phyloP scores from a whole-genome alignment of 2,329 filamentous ascomycete genomes.

The Dactylellina parvicollis region DNA sequence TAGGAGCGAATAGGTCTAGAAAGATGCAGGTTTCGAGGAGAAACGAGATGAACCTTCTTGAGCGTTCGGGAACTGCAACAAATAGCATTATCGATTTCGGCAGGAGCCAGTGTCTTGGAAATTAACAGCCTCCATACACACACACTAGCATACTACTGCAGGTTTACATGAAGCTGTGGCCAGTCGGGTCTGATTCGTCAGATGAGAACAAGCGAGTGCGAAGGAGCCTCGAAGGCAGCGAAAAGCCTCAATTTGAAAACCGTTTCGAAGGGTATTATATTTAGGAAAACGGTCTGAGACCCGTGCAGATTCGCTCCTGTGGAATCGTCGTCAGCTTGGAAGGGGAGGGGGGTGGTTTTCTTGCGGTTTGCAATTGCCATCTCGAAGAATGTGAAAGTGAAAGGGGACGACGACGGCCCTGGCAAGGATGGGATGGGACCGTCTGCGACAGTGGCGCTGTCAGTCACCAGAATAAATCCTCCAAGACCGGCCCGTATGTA shows the following conservation, averaged over 20 bases:
- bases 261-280: conserved; percentile 36
- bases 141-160: neutral
- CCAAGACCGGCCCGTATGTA: conserved; percentile 28
- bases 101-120: conserved; percentile 45
- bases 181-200: neutral
- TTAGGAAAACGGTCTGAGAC: conserved; percentile 9
- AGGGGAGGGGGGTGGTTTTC: too few relatives aligned
- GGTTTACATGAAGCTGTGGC: conserved; percentile 1
- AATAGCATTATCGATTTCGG: conserved; percentile 36
- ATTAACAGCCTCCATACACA: conserved; percentile 30
- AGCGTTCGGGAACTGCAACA: conserved; percentile 16
- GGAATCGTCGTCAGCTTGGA: neutral
- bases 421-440: conserved; percentile 33
- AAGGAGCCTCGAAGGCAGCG: conserved; percentile 44
- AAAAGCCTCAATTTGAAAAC: conserved; percentile 17
- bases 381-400: conserved; percentile 40
- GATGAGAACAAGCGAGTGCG: conserved; percentile 23
- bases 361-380: too few relatives aligned
- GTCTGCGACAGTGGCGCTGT: conserved; percentile 42
- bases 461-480: conserved; percentile 25
- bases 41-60: conserved; percentile 37
- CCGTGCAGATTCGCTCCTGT: too few relatives aligned
- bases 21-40: conserved; percentile 32
- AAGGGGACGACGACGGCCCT: conserved; percentile 37
- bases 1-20: conserved; percentile 23